A percentile compares a stretch with the other conserved stretches of the same genome.
These are phyloP conservation scores for Alternaria incomplexa DNA, from an alignment of 2,329 filamentous ascomycete species.

Conservation along the genomic window DNA sequence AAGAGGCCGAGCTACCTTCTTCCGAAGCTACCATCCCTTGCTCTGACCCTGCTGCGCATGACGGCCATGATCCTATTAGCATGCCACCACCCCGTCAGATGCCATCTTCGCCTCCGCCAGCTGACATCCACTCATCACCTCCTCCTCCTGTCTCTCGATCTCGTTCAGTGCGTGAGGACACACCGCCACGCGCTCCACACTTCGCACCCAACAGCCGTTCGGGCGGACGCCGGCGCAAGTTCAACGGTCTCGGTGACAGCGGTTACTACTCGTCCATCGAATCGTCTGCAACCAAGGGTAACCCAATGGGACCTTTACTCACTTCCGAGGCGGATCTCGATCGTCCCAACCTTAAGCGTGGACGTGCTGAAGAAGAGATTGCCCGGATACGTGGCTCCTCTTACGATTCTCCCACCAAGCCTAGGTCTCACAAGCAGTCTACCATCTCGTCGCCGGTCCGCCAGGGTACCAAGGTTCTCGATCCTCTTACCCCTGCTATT, in stretches of 20 bases:
- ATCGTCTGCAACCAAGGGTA: slow-evolving; percentile 81
- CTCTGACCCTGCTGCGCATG: slow-evolving; percentile 57
- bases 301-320: slow-evolving; percentile 67
- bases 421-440: slow-evolving; percentile 61
- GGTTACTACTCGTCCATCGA: slow-evolving; percentile 97
- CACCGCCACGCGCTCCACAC: slow-evolving; percentile 73
- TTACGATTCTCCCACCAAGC: slow-evolving; percentile 86
- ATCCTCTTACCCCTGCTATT: slow-evolving; percentile 79
- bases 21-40: slow-evolving; percentile 60
- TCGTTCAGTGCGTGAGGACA: slow-evolving; percentile 66
- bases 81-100: slow-evolving; percentile 57
- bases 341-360: slow-evolving; percentile 81
- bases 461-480: slow-evolving; percentile 38
- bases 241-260: slow-evolving; percentile 85
- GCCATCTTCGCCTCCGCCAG: slow-evolving; percentile 72
- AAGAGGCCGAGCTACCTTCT: slow-evolving; percentile 56
- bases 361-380: slow-evolving; percentile 94
- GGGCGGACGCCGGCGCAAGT: slow-evolving; percentile 76
- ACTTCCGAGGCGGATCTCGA: slow-evolving; percentile 77
- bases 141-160: slow-evolving; percentile 77
- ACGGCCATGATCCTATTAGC: slow-evolving; percentile 52
- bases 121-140: slow-evolving; percentile 86
- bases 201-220: slow-evolving; percentile 68
- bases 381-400: slow-evolving; percentile 89
- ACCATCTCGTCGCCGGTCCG: slow-evolving; percentile 52